Base-by-base conservation (phyloP, 371 early-diverging fungal species). In the Mucor velutinosus region DNA sequence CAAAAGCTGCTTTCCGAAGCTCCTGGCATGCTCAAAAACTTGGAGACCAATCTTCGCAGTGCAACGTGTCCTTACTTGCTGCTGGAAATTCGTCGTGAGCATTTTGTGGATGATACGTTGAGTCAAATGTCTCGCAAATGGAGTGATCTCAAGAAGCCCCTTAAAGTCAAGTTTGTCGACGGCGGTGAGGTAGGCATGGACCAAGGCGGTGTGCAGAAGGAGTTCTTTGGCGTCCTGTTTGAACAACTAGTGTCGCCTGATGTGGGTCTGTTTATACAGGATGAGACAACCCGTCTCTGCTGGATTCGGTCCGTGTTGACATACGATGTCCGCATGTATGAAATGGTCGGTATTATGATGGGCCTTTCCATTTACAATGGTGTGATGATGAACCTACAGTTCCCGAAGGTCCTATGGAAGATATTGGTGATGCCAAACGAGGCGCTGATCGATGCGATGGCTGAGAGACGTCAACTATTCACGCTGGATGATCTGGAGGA, bases 201-300 rank as follows among this genome's bases (percentile, higher is more conserved):
- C 77, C 96, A 93, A 60, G 99, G 99, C 17, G 99, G 99, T 1
- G 86, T 99, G 7, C 92, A 94, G 64, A 97, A 97, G 69, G 99
- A 99, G 64, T 98, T 95, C 91, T 95, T 97, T 75, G 86, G 92
- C 66, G 88, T 97, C 21, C 82, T 98, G 11, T 88, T 95, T 57
- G 91, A 97, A 25, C 94, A 97, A 56, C 80, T 98, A 25, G 89
- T 96, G 72, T 91, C 94, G 70, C 88, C 92, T 10, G 83, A 92
- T 58, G 89, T 91, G 70, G 90, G 89, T 12, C 74, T 90, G 58
- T 90, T 90, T 66, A 72, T 75, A 2, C 77, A 83, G 39, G 89
- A 90, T 70, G 91, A 91, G 4, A 88, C 90, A 41, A 86, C 89
- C 0, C 78, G 83, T 19, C 75, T 92, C 7, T 93, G 91, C 65